Conservation (phyloP, 1,284 basidiomycete species). For the Athelia sp. region DNA sequence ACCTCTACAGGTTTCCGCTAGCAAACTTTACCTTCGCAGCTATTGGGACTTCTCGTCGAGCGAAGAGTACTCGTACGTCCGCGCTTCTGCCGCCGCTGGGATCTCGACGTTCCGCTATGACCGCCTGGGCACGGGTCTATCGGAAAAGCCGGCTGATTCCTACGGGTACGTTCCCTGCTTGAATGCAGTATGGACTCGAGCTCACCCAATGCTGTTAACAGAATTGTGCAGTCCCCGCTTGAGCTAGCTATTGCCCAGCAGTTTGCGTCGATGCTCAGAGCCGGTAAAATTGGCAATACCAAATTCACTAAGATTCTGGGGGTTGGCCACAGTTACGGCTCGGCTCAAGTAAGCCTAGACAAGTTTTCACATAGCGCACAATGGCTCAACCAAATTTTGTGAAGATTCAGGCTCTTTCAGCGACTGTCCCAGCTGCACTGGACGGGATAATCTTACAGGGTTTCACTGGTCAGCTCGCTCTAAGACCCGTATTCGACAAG, state of each 20-base stretch:
- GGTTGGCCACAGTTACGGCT: too few relatives aligned
- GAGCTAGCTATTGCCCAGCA: too few relatives aligned
- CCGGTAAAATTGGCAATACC: too few relatives aligned
- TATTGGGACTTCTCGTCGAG: background rate
- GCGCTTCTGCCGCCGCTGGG: background rate
- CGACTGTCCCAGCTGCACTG: background rate
- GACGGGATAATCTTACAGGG: background rate
- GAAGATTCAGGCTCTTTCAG: background rate
- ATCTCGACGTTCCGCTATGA: slow-evolving; percentile 1
- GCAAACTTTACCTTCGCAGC: background rate
- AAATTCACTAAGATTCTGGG: too few relatives aligned
- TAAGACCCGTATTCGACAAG: background rate
- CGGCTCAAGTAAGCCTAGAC: too few relatives aligned
- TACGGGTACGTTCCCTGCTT: background rate
- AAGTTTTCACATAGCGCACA: too few relatives aligned
- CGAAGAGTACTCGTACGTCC: background rate
- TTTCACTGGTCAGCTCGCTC: background rate
- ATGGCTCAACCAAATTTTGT: too few relatives aligned
- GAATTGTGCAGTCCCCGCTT: too few relatives aligned
- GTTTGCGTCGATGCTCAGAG: too few relatives aligned
- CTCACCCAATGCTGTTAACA: too few relatives aligned
- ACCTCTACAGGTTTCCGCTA: background rate
- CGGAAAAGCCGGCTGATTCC: background rate
- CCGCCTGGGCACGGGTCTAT: slow-evolving; percentile 1
- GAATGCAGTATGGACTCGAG: background rate